These are phyloP conservation scores for Oryza nivara DNA, from an alignment of 176 grass and related monocot genomes.

Conservation along the genomic window DNA sequence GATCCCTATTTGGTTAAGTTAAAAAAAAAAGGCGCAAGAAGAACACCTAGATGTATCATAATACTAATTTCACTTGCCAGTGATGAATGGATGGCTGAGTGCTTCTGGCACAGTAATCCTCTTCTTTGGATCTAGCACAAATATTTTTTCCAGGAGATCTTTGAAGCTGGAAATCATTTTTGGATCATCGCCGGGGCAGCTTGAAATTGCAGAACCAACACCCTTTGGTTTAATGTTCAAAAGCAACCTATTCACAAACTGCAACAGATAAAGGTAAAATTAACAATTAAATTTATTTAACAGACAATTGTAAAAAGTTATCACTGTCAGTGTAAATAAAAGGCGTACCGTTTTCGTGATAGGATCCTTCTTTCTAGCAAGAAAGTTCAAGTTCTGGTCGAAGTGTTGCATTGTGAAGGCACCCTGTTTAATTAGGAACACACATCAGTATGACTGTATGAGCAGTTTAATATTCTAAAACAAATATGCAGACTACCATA, in stretches of 20 bases:
- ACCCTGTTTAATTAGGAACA: conserved; percentile 58
- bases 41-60: conserved; percentile 42
- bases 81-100: conserved; percentile 98
- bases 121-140: conserved; percentile 98
- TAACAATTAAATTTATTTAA: conserved; percentile 26
- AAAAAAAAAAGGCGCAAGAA: conserved; percentile 11
- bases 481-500: background rate
- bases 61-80: conserved; percentile 88
- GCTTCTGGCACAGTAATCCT: conserved; percentile 96
- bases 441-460: background rate
- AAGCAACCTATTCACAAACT: conserved; percentile 82
- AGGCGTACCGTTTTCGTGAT: conserved; percentile 83
- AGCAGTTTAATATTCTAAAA: background rate
- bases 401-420: conserved; percentile 86
- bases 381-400: conserved; percentile 94
- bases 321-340: background rate
- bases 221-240: conserved; percentile 93
- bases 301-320: background rate
- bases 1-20: no score
- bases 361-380: conserved; percentile 86
- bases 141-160: conserved; percentile 99
- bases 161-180: conserved; percentile 93
- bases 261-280: conserved; percentile 29
- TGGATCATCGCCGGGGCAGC: conserved; percentile 80
- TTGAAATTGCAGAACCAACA: conserved; percentile 71